These are phyloP conservation scores for rapeseed (Brassica napus) DNA, from an alignment of 345 rosid species.

Conservation along the genomic window DNA sequence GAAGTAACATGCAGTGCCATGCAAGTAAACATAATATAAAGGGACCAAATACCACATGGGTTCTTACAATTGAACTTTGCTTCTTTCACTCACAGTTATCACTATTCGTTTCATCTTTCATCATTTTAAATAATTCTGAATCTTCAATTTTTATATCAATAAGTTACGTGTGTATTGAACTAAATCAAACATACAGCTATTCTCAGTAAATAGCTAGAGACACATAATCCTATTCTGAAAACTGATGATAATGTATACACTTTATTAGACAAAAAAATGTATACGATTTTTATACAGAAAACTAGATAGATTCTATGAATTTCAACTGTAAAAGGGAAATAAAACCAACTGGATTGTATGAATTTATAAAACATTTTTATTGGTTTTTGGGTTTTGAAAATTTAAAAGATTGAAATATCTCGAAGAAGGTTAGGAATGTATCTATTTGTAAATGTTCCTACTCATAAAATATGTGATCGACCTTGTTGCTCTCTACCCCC, in stretches of 20 bases:
- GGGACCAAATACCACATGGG: constrained; percentile 39
- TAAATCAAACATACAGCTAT: background rate
- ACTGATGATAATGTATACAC: background rate
- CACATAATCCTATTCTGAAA: background rate
- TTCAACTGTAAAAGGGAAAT: background rate
- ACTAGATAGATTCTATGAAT: background rate
- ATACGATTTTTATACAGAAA: background rate
- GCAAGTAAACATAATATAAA: constrained; percentile 38
- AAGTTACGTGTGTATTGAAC: background rate
- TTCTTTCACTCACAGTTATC: constrained; percentile 37
- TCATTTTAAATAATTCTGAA: constrained; percentile 32
- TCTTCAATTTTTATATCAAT: background rate
- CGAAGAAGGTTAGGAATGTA: background rate
- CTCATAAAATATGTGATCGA: background rate
- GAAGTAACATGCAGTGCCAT: constrained; percentile 42
- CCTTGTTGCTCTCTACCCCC: background rate
- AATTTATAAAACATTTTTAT: background rate
- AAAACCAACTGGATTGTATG: background rate
- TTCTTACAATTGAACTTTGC: constrained; percentile 41
- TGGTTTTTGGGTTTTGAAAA: background rate
- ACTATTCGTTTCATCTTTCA: constrained; percentile 33
- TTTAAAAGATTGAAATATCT: background rate
- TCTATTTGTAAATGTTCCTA: background rate
- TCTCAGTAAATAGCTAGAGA: background rate
- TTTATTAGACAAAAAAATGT: background rate